phyloP scores from a whole-genome alignment of 352 stramenopile genomes.

The Phytophthora citricola region DNA sequence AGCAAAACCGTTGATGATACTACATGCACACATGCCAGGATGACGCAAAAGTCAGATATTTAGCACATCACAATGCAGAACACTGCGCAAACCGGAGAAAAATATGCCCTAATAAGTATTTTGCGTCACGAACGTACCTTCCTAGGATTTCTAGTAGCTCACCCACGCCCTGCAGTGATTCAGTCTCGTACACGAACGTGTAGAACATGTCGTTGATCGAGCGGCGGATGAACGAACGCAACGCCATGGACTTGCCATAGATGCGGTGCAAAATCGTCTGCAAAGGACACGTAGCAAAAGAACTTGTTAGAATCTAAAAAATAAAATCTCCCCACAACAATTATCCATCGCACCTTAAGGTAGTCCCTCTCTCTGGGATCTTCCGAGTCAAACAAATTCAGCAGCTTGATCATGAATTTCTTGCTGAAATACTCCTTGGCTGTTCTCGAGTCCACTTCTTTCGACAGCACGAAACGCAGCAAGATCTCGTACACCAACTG shows the following conservation, averaged over 20 bases:
- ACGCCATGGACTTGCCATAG: slow-evolving; percentile 99
- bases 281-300: slow-evolving; percentile 4
- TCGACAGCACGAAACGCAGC: slow-evolving; percentile 96
- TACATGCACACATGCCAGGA: slow-evolving; percentile 32
- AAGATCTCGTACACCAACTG: slow-evolving; percentile 99
- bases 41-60: slow-evolving; percentile 3
- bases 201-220: slow-evolving; percentile 99
- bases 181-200: slow-evolving; percentile 98
- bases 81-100: slow-evolving; percentile 4
- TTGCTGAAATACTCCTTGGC: slow-evolving; percentile 98
- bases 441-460: slow-evolving; percentile 97
- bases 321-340: background rate
- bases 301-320: slow-evolving; percentile 5
- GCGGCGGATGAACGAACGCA: slow-evolving; percentile 97
- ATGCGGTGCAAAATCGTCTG: slow-evolving; percentile 98
- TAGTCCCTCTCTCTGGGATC: slow-evolving; percentile 99
- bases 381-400: slow-evolving; percentile 90
- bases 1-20: slow-evolving; percentile 99
- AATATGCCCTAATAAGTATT: background rate
- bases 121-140: slow-evolving; percentile 35
- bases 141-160: slow-evolving; percentile 99
- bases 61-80: slow-evolving; percentile 7
- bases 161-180: slow-evolving; percentile 94
- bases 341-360: slow-evolving; percentile 83
- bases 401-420: slow-evolving; percentile 96